phyloP scores from a whole-genome alignment of 176 grass and related monocot species.

The Paspalum vaginatum region DNA sequence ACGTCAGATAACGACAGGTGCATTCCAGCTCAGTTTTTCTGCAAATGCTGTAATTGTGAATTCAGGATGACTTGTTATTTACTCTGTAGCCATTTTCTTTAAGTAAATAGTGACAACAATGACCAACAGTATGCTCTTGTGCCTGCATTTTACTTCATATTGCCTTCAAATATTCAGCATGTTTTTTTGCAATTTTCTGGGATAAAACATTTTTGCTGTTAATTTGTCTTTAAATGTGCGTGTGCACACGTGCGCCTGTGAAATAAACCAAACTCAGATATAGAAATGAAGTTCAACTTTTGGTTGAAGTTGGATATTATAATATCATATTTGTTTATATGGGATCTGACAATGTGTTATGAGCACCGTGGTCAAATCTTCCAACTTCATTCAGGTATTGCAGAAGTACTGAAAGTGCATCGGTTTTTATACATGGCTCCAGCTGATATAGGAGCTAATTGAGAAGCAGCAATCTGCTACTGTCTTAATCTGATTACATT shows the following conservation, averaged over 20 bases:
- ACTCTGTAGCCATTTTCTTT: constrained; percentile 2
- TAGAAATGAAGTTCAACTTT: not conserved
- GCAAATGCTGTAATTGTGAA: not conserved
- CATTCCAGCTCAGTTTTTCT: constrained; percentile 12
- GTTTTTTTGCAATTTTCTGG: constrained; percentile 7
- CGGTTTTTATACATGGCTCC: not conserved
- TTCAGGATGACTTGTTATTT: constrained; percentile 5
- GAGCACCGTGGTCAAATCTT: not conserved
- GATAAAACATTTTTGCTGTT: not conserved
- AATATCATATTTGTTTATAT: not conserved
- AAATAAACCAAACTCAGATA: not conserved
- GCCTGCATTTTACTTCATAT: not conserved
- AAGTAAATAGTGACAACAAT: not conserved
- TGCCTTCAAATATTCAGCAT: not conserved
- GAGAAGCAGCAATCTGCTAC: not conserved
- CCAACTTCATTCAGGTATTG: not conserved
- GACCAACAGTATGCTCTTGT: not conserved
- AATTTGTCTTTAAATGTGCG: no score
- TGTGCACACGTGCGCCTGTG: not conserved
- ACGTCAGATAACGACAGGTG: constrained; percentile 51
- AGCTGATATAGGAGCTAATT: constrained; percentile 4
- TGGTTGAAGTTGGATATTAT: not conserved
- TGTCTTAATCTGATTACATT: not conserved
- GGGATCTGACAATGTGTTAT: not conserved
- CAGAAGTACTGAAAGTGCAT: not conserved